phyloP scores from a whole-genome alignment of 225 moss, liverwort and hornwort species.

The Polytrichum formosum region DNA sequence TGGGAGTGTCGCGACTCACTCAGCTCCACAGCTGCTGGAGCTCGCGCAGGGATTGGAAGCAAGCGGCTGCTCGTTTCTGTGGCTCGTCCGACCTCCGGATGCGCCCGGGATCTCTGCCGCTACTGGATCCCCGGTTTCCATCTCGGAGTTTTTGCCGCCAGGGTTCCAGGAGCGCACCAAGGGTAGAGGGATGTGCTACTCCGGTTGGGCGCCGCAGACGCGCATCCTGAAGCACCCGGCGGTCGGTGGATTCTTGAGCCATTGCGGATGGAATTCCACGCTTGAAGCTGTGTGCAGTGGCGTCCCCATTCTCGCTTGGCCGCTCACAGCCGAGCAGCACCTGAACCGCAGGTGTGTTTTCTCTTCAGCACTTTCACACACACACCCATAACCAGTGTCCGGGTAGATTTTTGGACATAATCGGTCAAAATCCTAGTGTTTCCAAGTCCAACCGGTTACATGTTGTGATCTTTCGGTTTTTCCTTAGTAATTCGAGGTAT shows the following conservation, averaged over 20 bases:
- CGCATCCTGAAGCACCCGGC: constrained; percentile 36
- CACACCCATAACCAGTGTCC: too few relatives aligned
- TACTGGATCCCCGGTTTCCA: background rate
- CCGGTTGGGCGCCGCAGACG: constrained; percentile 47
- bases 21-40: constrained; percentile 31
- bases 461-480: too few relatives aligned
- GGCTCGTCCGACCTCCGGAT: constrained; percentile 36
- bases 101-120: constrained; percentile 2
- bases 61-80: constrained; percentile 36
- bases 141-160: constrained; percentile 33
- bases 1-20: constrained; percentile 30
- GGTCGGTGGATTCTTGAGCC: constrained; percentile 43
- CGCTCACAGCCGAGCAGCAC: constrained; percentile 40
- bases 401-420: too few relatives aligned
- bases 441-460: too few relatives aligned
- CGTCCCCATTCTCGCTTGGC: constrained; percentile 48
- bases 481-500: too few relatives aligned
- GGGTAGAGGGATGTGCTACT: constrained; percentile 36
- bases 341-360: constrained; percentile 26
- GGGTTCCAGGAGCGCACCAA: constrained; percentile 36
- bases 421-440: too few relatives aligned
- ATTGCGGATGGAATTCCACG: constrained; percentile 55
- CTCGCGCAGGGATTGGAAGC: constrained; percentile 41
- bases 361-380: too few relatives aligned
- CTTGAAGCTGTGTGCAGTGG: constrained; percentile 33